Evolutionary conservation across 73 alveolate genomes (phyloP), one percentile per base, ranked within the genome.

Genomic region (Durusdinium trenchii): DNA sequence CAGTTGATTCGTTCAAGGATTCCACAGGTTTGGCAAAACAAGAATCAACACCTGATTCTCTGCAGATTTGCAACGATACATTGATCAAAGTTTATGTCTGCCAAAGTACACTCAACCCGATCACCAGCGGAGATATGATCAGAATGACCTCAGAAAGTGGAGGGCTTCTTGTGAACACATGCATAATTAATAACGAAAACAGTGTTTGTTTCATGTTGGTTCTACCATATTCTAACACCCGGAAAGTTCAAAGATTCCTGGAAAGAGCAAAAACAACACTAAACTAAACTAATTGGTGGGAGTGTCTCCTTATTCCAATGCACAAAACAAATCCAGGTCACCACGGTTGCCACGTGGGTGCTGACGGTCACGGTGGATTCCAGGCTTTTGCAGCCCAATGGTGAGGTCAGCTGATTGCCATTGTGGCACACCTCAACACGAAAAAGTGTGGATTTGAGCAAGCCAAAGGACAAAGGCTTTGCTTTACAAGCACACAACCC

Each of bases 91-190:
- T 6, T 18, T 28, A 6, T 28, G 32, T 4, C 69, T 4, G 91
- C 50, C 71, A 46, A 47, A 48, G 48, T 46, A 48, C 92, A 32
- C 67, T 48, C 47, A 82, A 48, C 71, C 92, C 92, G 35, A 82
- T 82, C 71, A 50, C 92, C 28, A 48, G 92, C 14, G 92, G 92
- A 82, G 92, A 82, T 32, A 82, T 47, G 64, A 82, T 67, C 92
- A 82, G 3, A n/a, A 82, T 47, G 71, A 26, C 48, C 92, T 82
- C 48, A 48, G 46, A 30, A 14, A 3, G 42, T 16, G 79, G 42
- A 64, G 42, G n/a, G 38, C 42, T 16, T 64, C 28, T 9, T 9
- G 12, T 16, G n/a, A 64, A 16, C 38, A 16, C 42, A 64, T 9
- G 12, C 42, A 9, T 16, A 9, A 64, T 16, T 16, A 10, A 16